These are phyloP conservation scores for Mimosa bimucronata DNA, from an alignment of 306 rosid genomes.

Conservation along the genomic window DNA sequence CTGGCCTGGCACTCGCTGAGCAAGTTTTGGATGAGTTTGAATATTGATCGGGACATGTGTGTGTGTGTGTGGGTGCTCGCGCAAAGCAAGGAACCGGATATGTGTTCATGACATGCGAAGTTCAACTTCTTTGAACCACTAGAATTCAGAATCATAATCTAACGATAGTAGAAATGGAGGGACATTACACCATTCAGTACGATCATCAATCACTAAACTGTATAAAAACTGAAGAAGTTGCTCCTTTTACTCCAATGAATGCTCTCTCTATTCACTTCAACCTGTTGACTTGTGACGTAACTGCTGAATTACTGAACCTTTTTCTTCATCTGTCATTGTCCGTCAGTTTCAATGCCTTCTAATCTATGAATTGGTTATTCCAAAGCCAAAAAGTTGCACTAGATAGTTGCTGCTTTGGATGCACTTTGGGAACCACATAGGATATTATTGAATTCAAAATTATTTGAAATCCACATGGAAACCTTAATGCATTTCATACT, in stretches of 20 bases:
- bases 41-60: slow-evolving; percentile 21
- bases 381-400: too few relatives aligned
- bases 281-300: too few relatives aligned
- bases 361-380: too few relatives aligned
- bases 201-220: slow-evolving; percentile 47
- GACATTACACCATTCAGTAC: slow-evolving; percentile 66
- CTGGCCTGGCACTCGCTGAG: slow-evolving; percentile 5
- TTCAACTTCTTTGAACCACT: slow-evolving; percentile 48
- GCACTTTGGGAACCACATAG: too few relatives aligned
- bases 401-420: too few relatives aligned
- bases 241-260: slow-evolving; percentile 26
- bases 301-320: too few relatives aligned
- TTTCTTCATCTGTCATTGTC: too few relatives aligned
- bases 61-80: slow-evolving; percentile 30
- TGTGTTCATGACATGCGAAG: slow-evolving; percentile 82
- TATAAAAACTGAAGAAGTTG: slow-evolving; percentile 44
- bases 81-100: slow-evolving; percentile 76
- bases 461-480: too few relatives aligned
- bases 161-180: slow-evolving; percentile 66
- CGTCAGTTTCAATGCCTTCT: too few relatives aligned
- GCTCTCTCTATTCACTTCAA: too few relatives aligned
- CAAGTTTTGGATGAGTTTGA: neutral
- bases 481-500: too few relatives aligned
- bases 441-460: too few relatives aligned
- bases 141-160: slow-evolving; percentile 48